A percentile compares a stretch with the other conserved stretches of the same genome.
These are phyloP conservation scores for Stemphylium beticola DNA, from an alignment of 2,329 filamentous ascomycete genomes.

Conservation along the genomic window DNA sequence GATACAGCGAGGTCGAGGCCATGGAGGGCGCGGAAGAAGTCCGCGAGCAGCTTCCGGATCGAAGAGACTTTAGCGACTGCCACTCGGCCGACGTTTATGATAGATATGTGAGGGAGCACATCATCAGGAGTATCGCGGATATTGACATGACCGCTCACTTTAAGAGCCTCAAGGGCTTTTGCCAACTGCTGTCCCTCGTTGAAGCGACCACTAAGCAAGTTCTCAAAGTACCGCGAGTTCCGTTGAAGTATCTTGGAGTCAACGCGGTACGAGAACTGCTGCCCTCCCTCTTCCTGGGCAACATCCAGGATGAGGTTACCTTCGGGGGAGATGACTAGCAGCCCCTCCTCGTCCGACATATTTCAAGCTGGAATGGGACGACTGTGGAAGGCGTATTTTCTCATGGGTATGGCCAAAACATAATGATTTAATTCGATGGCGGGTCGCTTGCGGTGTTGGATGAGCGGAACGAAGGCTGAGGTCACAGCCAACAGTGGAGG, in stretches of 20 bases:
- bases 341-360: constrained; percentile 34
- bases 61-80: constrained; percentile 67
- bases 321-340: constrained; percentile 60
- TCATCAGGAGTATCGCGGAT: constrained; percentile 57
- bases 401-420: constrained; percentile 61
- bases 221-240: constrained; percentile 73
- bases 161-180: constrained; percentile 59
- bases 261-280: constrained; percentile 67
- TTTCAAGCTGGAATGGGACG: constrained; percentile 7
- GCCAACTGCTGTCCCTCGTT: constrained; percentile 65
- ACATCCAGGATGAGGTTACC: constrained; percentile 73
- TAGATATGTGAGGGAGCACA: constrained; percentile 68
- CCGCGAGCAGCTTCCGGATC: constrained; percentile 68
- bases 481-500: constrained; percentile 17
- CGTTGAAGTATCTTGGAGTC: constrained; percentile 62
- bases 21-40: constrained; percentile 72
- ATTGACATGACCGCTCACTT: constrained; percentile 52
- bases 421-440: constrained; percentile 32
- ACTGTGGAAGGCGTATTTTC: constrained; percentile 27
- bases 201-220: constrained; percentile 70
- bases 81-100: constrained; percentile 72
- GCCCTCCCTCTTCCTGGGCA: constrained; percentile 65
- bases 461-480: constrained; percentile 2
- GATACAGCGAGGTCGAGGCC: constrained; percentile 54
- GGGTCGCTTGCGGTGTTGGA: constrained; percentile 15